Percentiles rank a stretch among this genome's conserved stretches.
Conservation (phyloP, 2,329 filamentous ascomycete species). For the Arthrinium phaeospermum region DNA sequence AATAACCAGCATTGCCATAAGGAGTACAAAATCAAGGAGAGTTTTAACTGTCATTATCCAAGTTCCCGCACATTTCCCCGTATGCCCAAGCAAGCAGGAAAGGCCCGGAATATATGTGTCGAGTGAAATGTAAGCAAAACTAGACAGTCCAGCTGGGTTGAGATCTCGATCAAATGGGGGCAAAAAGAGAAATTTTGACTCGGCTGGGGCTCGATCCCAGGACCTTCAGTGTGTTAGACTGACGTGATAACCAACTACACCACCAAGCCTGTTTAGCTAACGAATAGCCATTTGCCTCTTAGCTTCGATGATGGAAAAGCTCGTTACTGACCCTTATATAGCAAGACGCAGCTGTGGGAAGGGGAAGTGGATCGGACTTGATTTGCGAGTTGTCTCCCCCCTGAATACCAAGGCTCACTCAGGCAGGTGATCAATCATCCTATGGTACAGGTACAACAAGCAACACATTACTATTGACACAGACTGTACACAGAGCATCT, state of each 20-base stretch:
- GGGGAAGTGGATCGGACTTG: background rate
- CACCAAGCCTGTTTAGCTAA: constrained; percentile 26
- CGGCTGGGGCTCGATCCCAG: constrained; percentile 16
- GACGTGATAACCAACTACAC: constrained; percentile 55
- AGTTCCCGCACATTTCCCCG: background rate
- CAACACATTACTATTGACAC: too few relatives aligned
- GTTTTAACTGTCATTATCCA: background rate
- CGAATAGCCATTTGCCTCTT: too few relatives aligned
- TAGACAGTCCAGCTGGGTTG: too few relatives aligned
- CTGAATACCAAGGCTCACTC: background rate
- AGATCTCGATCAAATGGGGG: too few relatives aligned
- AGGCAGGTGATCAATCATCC: too few relatives aligned
- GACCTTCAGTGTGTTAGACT: constrained; percentile 45
- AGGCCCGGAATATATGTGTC: background rate
- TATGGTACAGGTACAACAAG: too few relatives aligned
- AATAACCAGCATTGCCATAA: background rate
- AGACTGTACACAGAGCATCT: too few relatives aligned
- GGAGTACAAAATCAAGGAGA: background rate
- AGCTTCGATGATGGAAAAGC: background rate
- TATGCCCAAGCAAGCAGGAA: background rate
- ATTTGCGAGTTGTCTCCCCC: too few relatives aligned
- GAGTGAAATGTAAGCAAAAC: too few relatives aligned
- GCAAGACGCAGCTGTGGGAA: background rate
- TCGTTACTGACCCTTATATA: background rate
- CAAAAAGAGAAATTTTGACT: background rate